Conservation (phyloP, 2,329 filamentous ascomycete genomes). For the Aplosporella prunicola region DNA sequence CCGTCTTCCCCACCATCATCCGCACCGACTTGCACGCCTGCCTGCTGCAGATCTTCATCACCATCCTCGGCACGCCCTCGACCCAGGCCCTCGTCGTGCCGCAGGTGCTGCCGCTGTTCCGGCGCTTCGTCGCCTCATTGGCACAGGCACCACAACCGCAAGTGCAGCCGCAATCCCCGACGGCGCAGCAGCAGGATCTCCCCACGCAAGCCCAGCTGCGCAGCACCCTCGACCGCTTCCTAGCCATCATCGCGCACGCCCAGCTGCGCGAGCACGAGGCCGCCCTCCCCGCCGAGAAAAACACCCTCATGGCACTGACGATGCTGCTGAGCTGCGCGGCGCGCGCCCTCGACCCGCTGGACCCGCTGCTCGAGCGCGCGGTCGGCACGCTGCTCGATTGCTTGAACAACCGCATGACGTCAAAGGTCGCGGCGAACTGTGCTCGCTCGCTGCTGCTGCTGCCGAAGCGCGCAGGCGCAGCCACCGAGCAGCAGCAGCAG, state of each 20-base stretch:
- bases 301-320: constrained; percentile 77
- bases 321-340: constrained; percentile 77
- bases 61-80: constrained; percentile 74
- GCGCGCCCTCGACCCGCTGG: constrained; percentile 62
- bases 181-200: constrained; percentile 26
- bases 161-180: too few species aligned
- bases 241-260: constrained; percentile 66
- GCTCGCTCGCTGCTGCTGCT: constrained; percentile 72
- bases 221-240: constrained; percentile 71
- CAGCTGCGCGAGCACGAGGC: constrained; percentile 68
- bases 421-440: constrained; percentile 84
- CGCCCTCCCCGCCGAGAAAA: constrained; percentile 83
- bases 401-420: constrained; percentile 69
- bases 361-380: constrained; percentile 65
- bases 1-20: constrained; percentile 93
- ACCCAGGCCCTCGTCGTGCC: constrained; percentile 87
- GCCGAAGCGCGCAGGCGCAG: constrained; percentile 33
- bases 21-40: constrained; percentile 93
- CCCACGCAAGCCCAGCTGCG: constrained; percentile 62
- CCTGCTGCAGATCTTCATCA: constrained; percentile 93
- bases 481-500: background rate
- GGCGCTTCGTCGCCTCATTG: constrained; percentile 77
- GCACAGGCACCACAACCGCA: too few species aligned
- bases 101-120: constrained; percentile 80
- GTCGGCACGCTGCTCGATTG: constrained; percentile 78